Percentiles rank a stretch among this genome's conserved stretches.
Evolutionary conservation across 108 stramenopile genomes (phyloP).

Genomic region (Poteriospumella lacustris): DNA sequence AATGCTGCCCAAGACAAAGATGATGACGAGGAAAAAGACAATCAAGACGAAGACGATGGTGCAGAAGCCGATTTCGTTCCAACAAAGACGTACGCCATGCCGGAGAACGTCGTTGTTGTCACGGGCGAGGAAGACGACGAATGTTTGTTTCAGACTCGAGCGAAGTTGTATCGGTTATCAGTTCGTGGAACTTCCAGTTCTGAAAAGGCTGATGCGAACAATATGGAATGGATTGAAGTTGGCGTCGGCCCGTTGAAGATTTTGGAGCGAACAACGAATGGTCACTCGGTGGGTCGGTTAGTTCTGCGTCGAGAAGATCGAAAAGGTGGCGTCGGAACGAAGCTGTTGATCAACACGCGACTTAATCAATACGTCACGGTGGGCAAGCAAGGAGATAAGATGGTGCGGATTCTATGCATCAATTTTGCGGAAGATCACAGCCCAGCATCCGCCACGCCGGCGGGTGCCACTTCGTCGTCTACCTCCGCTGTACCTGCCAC

Average conservation of each 20-base stretch:
- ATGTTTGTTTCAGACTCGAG: slow-evolving; percentile 17
- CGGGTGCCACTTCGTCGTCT: background rate
- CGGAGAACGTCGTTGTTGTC: slow-evolving; percentile 14
- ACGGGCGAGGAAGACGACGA: slow-evolving; percentile 21
- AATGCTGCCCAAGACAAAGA: background rate
- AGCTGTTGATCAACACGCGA: slow-evolving; percentile 15
- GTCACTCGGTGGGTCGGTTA: background rate
- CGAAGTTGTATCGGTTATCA: background rate
- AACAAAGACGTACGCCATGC: background rate
- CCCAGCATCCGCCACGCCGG: too few relatives aligned
- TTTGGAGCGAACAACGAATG: background rate
- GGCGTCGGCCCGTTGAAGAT: slow-evolving; percentile 13
- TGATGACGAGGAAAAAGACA: slow-evolving; percentile 10
- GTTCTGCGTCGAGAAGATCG: slow-evolving; percentile 17
- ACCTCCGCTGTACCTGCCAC: too few relatives aligned
- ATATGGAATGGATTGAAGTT: slow-evolving; percentile 12
- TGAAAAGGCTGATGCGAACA: background rate
- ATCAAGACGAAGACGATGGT: background rate
- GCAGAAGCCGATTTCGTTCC: background rate
- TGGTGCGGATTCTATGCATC: background rate
- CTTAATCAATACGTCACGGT: background rate
- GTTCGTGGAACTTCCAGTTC: background rate
- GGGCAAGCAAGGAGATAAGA: background rate
- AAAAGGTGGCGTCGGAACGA: slow-evolving; percentile 18
- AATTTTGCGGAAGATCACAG: background rate